Percentiles rank a stretch among this genome's conserved stretches.
phyloP scores from a whole-genome alignment of 164 flowering plant genomes.

The Stephania yunnanensis region DNA sequence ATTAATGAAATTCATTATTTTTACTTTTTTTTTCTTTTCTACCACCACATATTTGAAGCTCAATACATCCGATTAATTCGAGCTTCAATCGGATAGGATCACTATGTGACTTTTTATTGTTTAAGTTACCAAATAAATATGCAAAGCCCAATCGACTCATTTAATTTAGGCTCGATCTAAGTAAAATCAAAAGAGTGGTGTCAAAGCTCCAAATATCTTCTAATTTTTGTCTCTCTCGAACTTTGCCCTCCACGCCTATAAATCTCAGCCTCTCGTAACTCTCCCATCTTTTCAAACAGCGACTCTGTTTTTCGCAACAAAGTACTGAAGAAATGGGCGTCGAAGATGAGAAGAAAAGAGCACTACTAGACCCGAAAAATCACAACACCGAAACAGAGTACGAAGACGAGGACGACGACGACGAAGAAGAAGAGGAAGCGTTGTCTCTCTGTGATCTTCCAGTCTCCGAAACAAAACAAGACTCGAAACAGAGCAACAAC shows the following conservation, averaged over 20 bases:
- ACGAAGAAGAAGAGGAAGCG: constrained; percentile 37
- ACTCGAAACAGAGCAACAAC: constrained; percentile 4
- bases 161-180: too few relatives aligned
- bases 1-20: too few relatives aligned
- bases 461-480: constrained; percentile 6
- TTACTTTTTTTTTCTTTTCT: too few relatives aligned
- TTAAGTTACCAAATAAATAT: too few relatives aligned
- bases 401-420: constrained; percentile 1
- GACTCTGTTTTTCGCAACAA: background rate
- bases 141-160: too few relatives aligned
- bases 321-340: background rate
- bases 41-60: too few relatives aligned
- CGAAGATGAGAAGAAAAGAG: background rate
- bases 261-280: constrained; percentile 2
- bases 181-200: too few relatives aligned
- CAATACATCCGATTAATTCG: too few relatives aligned
- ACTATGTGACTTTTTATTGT: too few relatives aligned
- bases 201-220: background rate
- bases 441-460: constrained; percentile 59
- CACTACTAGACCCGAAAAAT: background rate
- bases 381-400: background rate
- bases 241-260: constrained; percentile 4
- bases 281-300: background rate
- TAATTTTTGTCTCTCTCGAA: background rate
- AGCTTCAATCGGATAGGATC: too few relatives aligned